These are phyloP conservation scores for Aspergillus sp. DNA, from an alignment of 2,329 filamentous ascomycete species.

Conservation along the genomic window DNA sequence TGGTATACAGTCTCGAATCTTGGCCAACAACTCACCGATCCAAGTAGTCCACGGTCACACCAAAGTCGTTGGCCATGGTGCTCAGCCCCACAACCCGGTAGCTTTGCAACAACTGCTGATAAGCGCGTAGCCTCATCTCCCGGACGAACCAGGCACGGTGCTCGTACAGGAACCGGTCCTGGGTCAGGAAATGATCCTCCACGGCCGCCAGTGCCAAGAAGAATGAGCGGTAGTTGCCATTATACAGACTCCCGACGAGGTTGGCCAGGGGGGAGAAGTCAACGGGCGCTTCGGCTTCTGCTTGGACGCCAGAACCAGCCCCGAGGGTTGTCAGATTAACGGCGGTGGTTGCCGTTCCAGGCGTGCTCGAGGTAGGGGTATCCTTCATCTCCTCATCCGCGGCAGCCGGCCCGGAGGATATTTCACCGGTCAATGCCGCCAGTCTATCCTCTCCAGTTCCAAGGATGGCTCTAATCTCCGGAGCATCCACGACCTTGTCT, in stretches of 20 bases:
- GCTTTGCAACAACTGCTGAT: constrained; percentile 93
- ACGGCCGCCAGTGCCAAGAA: constrained; percentile 82
- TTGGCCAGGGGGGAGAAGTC: constrained; percentile 84
- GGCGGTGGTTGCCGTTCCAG: constrained; percentile 51
- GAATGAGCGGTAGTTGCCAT: constrained; percentile 86
- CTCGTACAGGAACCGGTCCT: constrained; percentile 91
- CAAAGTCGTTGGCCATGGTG: constrained; percentile 96
- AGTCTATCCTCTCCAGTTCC: constrained; percentile 83
- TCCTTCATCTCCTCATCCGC: constrained; percentile 67
- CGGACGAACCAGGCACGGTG: constrained; percentile 96
- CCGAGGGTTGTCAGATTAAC: constrained; percentile 86
- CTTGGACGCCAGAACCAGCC: constrained; percentile 52
- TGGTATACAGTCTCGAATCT: neutral
- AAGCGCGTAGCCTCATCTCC: constrained; percentile 93
- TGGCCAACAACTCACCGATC: constrained; percentile 58
- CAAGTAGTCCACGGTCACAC: constrained; percentile 90
- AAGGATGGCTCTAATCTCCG: constrained; percentile 94
- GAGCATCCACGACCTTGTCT: constrained; percentile 94
- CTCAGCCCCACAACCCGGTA: constrained; percentile 94
- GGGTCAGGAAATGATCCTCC: constrained; percentile 86
- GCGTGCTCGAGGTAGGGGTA: constrained; percentile 44
- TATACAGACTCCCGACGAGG: constrained; percentile 85
- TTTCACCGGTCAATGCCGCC: constrained; percentile 66
- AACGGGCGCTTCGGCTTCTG: constrained; percentile 69
- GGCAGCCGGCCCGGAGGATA: constrained; percentile 71